Base-by-base conservation (phyloP, 768 basidiomycete genomes). In the Cyathus striatus region DNA sequence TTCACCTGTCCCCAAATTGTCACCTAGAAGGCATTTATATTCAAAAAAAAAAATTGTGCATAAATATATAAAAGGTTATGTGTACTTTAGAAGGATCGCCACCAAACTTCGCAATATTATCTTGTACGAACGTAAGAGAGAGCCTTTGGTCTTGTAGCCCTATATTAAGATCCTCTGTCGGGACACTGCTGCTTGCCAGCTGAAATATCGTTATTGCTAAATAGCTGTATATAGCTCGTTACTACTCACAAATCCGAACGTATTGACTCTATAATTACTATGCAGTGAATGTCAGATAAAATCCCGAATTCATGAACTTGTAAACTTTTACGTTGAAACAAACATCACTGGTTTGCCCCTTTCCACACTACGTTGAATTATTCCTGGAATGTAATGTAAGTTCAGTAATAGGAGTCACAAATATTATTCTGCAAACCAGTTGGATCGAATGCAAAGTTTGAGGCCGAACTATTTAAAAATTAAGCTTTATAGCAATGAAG, bases 31-130 rank as follows among this genome's bases (percentile, higher is more conserved):
- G 13, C 24, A 20, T n/a, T 37, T 10, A 21, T 12, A 37, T 18
- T 12, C 36, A 18, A 37, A 12, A 40, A 22, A 6, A 9, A 40
- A 16, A 14, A n/a, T 20, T 27, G 14, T 9, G 41, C 24, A 24
- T n/a, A 41, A 37, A 13, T 10, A 32, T 32, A 32, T 10, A 32
- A 32, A 32, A 32, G 27, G n/a, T 32, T 32, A 32, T 10, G 27
- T 16, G 27, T 30, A 69, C 79, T 61, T 79, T 82, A 12, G 59
- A 48, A 12, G 75, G 73, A 57, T 83, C 76, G 1, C 83, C 83
- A 10, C 82, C 82, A 51, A 86, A 86, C 2, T 70, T 69, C 3
- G 64, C 71, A 14, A 86, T 78, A 50, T 87, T 82, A n/a, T 79
- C 64, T 47, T 83, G 73, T 1, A 86, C 61, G 57, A 83, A 87